Conservation (phyloP, 1,284 basidiomycete genomes). For the Cryptococcus sp. region DNA sequence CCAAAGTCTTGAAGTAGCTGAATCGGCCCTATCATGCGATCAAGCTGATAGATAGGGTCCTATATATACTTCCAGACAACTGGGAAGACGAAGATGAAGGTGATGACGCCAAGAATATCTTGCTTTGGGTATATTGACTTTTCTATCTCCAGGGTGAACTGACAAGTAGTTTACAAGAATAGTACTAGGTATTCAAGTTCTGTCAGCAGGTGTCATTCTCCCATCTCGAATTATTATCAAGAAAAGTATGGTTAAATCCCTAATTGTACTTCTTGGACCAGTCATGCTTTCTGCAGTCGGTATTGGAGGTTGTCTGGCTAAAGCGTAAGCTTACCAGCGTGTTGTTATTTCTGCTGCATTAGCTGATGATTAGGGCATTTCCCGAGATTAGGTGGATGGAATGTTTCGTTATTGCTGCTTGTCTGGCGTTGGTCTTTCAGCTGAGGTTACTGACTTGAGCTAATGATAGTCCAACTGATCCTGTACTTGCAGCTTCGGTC, state of each 20-base stretch:
- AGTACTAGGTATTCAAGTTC: constrained; percentile 23
- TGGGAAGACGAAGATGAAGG: constrained; percentile 18
- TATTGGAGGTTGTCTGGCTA: constrained; percentile 11
- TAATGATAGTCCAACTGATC: constrained; percentile 18
- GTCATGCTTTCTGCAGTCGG: constrained; percentile 16
- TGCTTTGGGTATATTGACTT: constrained; percentile 15
- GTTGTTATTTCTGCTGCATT: too few relatives aligned
- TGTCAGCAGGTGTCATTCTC: constrained; percentile 16
- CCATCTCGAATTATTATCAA: constrained; percentile 12
- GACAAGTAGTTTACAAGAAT: constrained; percentile 19
- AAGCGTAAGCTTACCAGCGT: constrained; percentile 15
- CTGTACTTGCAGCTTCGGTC: constrained; percentile 23
- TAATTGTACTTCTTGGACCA: constrained; percentile 15
- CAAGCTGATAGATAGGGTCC: constrained; percentile 5
- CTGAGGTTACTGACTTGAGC: neutral
- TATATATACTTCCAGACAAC: constrained; percentile 14
- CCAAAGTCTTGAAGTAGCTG: constrained; percentile 13
- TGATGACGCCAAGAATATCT: constrained; percentile 13
- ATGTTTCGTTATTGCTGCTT: constrained; percentile 16
- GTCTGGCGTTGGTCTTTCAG: constrained; percentile 16
- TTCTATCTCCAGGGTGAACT: neutral
- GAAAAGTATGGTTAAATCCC: constrained; percentile 7
- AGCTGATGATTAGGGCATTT: constrained; percentile 8
- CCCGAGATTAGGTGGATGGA: constrained; percentile 17
- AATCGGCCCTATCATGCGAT: neutral